Conservation (phyloP, 441 rosid species). For the Cnidoscolus chayamansa region DNA sequence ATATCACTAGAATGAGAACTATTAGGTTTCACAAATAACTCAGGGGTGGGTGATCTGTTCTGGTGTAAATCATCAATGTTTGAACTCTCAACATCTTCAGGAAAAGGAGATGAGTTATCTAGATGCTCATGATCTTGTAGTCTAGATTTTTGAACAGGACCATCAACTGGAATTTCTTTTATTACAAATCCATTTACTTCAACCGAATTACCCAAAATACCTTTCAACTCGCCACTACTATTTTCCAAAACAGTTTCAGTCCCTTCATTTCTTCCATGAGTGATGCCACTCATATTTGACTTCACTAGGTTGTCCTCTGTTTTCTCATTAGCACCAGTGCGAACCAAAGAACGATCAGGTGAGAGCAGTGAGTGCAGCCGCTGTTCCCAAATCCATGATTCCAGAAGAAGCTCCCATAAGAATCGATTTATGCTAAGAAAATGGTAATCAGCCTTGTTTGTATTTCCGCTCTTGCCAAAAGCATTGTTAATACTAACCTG, state of each 20-base stretch:
- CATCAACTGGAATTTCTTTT: constrained; percentile 44
- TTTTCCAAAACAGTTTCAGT: constrained; percentile 24
- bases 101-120: constrained; percentile 22
- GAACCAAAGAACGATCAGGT: constrained; percentile 44
- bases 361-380: constrained; percentile 64
- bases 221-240: constrained; percentile 26
- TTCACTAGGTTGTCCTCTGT: constrained; percentile 28
- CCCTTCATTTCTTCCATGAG: constrained; percentile 27
- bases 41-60: constrained; percentile 24
- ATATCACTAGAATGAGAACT: constrained; percentile 17
- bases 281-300: constrained; percentile 23
- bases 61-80: constrained; percentile 17
- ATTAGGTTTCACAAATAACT: constrained; percentile 21
- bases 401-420: constrained; percentile 81
- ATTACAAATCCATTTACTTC: constrained; percentile 34
- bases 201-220: constrained; percentile 17
- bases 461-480: constrained; percentile 41
- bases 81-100: constrained; percentile 32
- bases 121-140: constrained; percentile 33
- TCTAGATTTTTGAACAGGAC: constrained; percentile 26
- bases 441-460: constrained; percentile 40
- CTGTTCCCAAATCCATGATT: constrained; percentile 69
- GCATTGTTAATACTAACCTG: constrained; percentile 45
- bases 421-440: constrained; percentile 60
- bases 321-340: constrained; percentile 34